phyloP scores from a whole-genome alignment of 257 asterid genomes.

The Coffea eugenioides region DNA sequence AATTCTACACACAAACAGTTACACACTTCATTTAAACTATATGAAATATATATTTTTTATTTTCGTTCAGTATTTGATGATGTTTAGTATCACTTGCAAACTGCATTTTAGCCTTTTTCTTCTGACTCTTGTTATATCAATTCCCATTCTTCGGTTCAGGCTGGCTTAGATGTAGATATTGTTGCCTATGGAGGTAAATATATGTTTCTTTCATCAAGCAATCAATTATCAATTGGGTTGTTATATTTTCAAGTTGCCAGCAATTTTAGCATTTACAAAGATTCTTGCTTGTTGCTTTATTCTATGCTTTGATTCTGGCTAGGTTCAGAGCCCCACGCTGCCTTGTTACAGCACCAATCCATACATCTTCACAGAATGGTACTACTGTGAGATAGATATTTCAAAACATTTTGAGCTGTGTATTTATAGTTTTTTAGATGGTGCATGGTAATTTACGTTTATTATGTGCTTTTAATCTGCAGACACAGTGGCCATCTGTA shows the following conservation, averaged over 20 bases:
- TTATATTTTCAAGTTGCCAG: background rate
- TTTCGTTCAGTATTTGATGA: too few species aligned
- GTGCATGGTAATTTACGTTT: constrained; percentile 4
- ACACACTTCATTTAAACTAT: too few species aligned
- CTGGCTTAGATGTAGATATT: constrained; percentile 71
- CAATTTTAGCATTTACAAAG: background rate
- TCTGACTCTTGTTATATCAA: background rate
- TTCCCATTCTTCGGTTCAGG: constrained; percentile 48
- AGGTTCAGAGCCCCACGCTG: constrained; percentile 88
- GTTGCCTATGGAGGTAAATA: constrained; percentile 92
- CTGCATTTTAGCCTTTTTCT: background rate
- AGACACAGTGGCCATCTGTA: constrained; percentile 78
- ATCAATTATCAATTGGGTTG: too few species aligned
- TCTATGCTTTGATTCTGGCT: constrained; percentile 9
- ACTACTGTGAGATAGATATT: constrained; percentile 25
- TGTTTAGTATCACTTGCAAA: background rate
- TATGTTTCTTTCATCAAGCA: background rate
- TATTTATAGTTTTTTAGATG: background rate
- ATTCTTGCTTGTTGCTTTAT: constrained; percentile 1
- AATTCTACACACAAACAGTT: too few species aligned
- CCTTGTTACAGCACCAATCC: constrained; percentile 65
- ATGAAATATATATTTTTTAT: background rate
- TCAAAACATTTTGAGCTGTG: constrained; percentile 3
- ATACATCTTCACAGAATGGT: constrained; percentile 84
- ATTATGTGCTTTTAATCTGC: constrained; percentile 29